Evolutionary conservation across 2,329 filamentous ascomycete species (phyloP).

Genomic region (Aureobasidium pullulans): DNA sequence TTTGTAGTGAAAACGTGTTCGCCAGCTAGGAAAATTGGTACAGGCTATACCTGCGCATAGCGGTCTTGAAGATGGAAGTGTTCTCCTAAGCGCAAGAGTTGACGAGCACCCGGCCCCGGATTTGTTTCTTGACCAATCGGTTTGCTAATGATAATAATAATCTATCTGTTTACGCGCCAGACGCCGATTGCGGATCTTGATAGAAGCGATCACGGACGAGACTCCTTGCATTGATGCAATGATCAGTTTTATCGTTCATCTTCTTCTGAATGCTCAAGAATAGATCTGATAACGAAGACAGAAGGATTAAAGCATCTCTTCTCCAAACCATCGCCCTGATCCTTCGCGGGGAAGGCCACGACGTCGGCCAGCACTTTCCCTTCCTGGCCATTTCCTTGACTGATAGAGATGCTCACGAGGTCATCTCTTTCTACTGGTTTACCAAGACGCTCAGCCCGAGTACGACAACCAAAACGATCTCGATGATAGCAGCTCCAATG

Average conservation of each 20-base stretch:
- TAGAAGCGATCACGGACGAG: neutral
- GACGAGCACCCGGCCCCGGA: neutral
- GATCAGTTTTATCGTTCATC: too few relatives aligned
- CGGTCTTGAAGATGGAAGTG: neutral
- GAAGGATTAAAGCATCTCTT: neutral
- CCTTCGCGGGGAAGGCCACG: neutral
- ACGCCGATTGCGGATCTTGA: neutral
- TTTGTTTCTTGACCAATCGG: neutral
- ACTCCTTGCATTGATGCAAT: neutral
- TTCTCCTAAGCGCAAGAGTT: constrained; percentile 3
- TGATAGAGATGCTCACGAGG: constrained; percentile 5
- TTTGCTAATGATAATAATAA: constrained; percentile 6
- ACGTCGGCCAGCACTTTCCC: neutral
- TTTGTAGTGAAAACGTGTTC: constrained; percentile 13
- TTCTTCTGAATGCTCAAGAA: neutral
- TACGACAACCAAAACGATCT: neutral
- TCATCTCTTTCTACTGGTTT: neutral
- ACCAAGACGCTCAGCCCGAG: neutral
- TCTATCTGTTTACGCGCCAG: neutral
- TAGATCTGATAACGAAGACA: neutral
- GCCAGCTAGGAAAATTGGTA: constrained; percentile 5
- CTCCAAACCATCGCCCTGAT: neutral
- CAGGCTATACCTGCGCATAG: constrained; percentile 4
- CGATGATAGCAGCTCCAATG: too few relatives aligned
- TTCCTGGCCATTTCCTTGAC: constrained; percentile 9